Evolutionary conservation across 2,329 filamentous ascomycete genomes (phyloP).

Genomic region (Clonostachys byssicola): DNA sequence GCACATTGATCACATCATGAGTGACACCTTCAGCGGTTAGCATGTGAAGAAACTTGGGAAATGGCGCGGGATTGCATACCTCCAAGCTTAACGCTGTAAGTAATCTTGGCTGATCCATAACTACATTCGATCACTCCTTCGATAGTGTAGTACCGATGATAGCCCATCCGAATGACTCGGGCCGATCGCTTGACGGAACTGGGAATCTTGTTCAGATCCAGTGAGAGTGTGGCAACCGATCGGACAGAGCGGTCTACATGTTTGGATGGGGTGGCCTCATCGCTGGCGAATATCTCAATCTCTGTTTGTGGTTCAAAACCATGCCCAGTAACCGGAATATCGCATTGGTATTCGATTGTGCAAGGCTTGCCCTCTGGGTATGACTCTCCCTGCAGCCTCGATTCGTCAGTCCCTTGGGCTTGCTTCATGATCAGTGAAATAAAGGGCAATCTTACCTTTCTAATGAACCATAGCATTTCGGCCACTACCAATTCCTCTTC

Average conservation of each 20-base stretch:
- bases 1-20: constrained; percentile 27
- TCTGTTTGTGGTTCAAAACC: constrained; percentile 28
- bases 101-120: constrained; percentile 31
- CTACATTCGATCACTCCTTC: constrained; percentile 27
- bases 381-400: constrained; percentile 22
- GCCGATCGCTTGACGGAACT: constrained; percentile 19
- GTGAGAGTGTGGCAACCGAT: constrained; percentile 23
- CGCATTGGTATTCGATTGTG: constrained; percentile 29
- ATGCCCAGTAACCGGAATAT: constrained; percentile 23
- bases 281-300: constrained; percentile 28
- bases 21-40: constrained; percentile 19
- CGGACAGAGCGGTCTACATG: constrained; percentile 20
- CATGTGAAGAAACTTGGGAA: background rate
- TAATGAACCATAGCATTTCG: constrained; percentile 33
- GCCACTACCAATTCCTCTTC: constrained; percentile 26
- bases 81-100: constrained; percentile 28
- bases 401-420: background rate
- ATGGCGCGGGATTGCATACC: constrained; percentile 12
- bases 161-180: constrained; percentile 23
- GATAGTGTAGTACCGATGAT: constrained; percentile 28
- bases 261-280: constrained; percentile 19
- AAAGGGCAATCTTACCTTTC: constrained; percentile 18
- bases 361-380: constrained; percentile 28
- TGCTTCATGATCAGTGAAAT: background rate
- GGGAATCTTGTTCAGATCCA: constrained; percentile 27